phyloP scores from a whole-genome alignment of 306 rosid species.

The Cucurbita ficifolia region DNA sequence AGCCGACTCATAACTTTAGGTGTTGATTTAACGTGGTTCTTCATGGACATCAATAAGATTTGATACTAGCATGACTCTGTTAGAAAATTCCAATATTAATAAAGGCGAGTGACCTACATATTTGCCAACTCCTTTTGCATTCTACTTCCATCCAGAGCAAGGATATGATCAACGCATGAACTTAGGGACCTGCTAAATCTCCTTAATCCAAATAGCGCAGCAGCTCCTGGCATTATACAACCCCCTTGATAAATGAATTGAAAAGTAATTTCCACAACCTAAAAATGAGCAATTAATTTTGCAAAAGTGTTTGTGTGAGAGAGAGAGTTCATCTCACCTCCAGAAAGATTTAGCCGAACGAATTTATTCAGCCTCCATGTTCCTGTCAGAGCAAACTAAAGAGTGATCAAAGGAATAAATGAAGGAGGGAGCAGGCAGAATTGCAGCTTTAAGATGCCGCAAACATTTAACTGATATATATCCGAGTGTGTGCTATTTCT shows the following conservation, averaged over 20 bases:
- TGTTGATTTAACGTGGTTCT: not conserved
- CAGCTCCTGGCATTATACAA: slow-evolving; percentile 42
- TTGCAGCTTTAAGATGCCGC: not conserved
- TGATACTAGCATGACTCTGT: not conserved
- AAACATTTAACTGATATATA: not conserved
- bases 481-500: not conserved
- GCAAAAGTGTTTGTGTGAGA: not conserved
- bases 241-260: not conserved
- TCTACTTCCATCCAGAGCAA: slow-evolving; percentile 50
- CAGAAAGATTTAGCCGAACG: slow-evolving; percentile 21
- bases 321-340: slow-evolving; percentile 28
- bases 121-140: slow-evolving; percentile 66
- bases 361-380: slow-evolving; percentile 27
- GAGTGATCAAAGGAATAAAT: not conserved
- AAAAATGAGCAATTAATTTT: not conserved
- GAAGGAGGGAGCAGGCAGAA: not conserved
- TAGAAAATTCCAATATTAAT: slow-evolving; percentile 5
- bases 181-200: slow-evolving; percentile 21
- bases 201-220: slow-evolving; percentile 33
- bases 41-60: not conserved
- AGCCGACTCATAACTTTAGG: not conserved
- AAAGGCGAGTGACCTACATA: slow-evolving; percentile 36
- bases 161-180: slow-evolving; percentile 41
- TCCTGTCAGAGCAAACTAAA: slow-evolving; percentile 36
- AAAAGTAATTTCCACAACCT: not conserved